Evolutionary conservation across 139 green algal genomes (phyloP), one percentile per base, ranked within the genome.

Genomic region (Chlamydomonas asymmetrica): DNA sequence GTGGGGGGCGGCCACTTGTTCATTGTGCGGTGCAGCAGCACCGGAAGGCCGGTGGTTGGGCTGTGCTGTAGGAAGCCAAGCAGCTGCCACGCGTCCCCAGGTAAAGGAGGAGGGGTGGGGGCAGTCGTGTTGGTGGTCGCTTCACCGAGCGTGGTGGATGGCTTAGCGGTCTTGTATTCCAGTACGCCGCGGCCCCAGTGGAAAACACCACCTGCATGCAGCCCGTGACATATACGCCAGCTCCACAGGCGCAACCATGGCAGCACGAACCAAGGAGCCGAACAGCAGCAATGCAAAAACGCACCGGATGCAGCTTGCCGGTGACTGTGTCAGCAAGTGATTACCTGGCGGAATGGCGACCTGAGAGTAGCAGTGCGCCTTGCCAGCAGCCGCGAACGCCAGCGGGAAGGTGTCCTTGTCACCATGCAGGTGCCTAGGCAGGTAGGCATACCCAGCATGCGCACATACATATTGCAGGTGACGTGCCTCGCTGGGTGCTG

Each of bases 371-470:
- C 63, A 37, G n/a, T 86, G 61, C 29, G 73, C 80, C 72, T 89
- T 89, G 27, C 75, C 79, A 1, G 86, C 83, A 34, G 82, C 65
- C 4, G 79, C 77, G 68, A 91, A 91, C 2, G 83, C 83, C 23
- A 87, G 45, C 29, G 52, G 45, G 40, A 88, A 91, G 2, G 83
- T 91, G 65, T 91, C 86, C 73, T 85, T 86, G 63, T 85, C 83
- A 22, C 83, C 83, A 57, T 76, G 70, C 22, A 76, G 70, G 35
- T 61, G 70, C 38, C n/a, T n/a, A n/a, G n/a, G n/a, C n/a, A n/a
- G n/a, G n/a, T n/a, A n/a, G n/a, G n/a, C n/a, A n/a, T n/a, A n/a
- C n/a, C n/a, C n/a, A n/a, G n/a, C n/a, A n/a, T n/a, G n/a, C n/a
- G n/a, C n/a, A n/a, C n/a, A n/a, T n/a, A n/a, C n/a, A n/a, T n/a